phyloP scores from a whole-genome alignment of 768 basidiomycete genomes.

The Lanmaoa rubissima region DNA sequence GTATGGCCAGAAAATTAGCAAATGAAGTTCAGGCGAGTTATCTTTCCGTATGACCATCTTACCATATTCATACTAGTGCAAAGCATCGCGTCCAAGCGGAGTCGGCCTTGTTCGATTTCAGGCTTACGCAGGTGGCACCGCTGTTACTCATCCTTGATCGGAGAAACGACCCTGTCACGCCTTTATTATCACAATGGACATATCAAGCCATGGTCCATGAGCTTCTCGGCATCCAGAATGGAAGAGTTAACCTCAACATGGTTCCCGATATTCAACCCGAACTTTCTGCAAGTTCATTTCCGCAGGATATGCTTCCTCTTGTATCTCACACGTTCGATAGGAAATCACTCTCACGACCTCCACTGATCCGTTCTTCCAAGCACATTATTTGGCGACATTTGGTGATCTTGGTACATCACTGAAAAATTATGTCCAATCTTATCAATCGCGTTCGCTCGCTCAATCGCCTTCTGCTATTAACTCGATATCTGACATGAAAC shows the following conservation, averaged over 20 bases:
- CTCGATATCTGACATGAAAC: slow-evolving; percentile 95
- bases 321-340: slow-evolving; percentile 39
- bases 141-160: slow-evolving; percentile 90
- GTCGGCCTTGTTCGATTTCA: slow-evolving; percentile 86
- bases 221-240: slow-evolving; percentile 89
- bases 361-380: slow-evolving; percentile 92
- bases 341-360: slow-evolving; percentile 91
- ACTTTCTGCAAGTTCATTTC: slow-evolving; percentile 57
- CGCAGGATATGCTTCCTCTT: slow-evolving; percentile 1
- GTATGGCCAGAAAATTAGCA: slow-evolving; percentile 88
- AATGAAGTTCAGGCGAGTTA: slow-evolving; percentile 71
- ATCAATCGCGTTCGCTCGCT: slow-evolving; percentile 79
- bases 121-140: slow-evolving; percentile 84
- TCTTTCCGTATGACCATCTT: not conserved
- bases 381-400: slow-evolving; percentile 88
- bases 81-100: slow-evolving; percentile 82
- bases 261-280: slow-evolving; percentile 89
- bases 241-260: slow-evolving; percentile 78
- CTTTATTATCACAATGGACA: slow-evolving; percentile 96
- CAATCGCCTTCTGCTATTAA: slow-evolving; percentile 81
- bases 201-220: slow-evolving; percentile 99
- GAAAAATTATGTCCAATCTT: slow-evolving; percentile 91
- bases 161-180: slow-evolving; percentile 96
- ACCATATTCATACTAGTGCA: slow-evolving; percentile 7
- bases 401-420: slow-evolving; percentile 93